Conservation (phyloP, 805 yeast genomes). For the Hanseniaspora singularis region DNA sequence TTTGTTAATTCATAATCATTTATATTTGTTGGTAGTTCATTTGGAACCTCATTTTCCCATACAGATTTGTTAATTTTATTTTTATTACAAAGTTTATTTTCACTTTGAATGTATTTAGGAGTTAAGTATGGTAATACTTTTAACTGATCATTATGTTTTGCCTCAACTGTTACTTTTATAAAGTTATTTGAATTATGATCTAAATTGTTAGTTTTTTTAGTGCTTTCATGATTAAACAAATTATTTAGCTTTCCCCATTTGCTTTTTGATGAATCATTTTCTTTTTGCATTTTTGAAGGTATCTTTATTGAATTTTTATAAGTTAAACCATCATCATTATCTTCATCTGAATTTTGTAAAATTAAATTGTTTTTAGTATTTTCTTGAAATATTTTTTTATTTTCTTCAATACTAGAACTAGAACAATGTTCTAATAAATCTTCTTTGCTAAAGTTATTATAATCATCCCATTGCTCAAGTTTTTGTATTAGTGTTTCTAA, state of each 20-base stretch:
- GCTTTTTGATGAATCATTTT: too few relatives aligned
- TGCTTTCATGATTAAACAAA: too few relatives aligned
- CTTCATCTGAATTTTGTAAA: too few relatives aligned
- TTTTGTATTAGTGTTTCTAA: not conserved
- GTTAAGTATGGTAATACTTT: not conserved
- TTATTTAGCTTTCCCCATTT: too few relatives aligned
- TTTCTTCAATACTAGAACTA: not conserved
- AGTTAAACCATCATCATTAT: too few relatives aligned
- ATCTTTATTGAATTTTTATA: too few relatives aligned
- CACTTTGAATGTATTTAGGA: not conserved
- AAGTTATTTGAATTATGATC: too few relatives aligned
- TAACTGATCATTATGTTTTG: not conserved
- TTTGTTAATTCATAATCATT: not conserved
- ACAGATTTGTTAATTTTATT: not conserved
- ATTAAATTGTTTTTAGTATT: too few relatives aligned
- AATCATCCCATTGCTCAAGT: not conserved
- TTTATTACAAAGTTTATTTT: not conserved
- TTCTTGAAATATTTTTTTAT: too few relatives aligned
- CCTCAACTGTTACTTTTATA: not conserved
- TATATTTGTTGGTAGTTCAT: not conserved
- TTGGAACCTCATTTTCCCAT: not conserved
- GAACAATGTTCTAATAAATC: slow-evolving; percentile 1
- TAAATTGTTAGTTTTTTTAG: too few relatives aligned
- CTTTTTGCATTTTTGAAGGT: too few relatives aligned
- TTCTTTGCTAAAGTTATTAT: not conserved